A percentile compares a stretch with the other conserved stretches of the same genome.
These are phyloP conservation scores for Bonnemaisonia californica DNA, from an alignment of 31 red algal genomes.

Conservation along the genomic window DNA sequence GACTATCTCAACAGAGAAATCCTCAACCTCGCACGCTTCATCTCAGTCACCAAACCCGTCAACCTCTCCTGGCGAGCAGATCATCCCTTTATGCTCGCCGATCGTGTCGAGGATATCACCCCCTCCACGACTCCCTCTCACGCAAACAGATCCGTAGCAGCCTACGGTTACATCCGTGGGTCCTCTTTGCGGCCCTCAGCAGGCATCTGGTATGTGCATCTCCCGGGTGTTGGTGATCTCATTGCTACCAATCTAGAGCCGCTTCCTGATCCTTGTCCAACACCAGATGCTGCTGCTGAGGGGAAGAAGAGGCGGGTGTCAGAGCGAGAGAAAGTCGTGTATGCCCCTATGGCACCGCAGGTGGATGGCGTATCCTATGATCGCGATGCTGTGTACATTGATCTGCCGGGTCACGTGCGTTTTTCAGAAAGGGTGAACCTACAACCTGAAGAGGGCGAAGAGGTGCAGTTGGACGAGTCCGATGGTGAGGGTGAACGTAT, in stretches of 20 bases:
- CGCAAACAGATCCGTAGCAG: conserved; percentile 78
- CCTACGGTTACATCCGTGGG: conserved; percentile 95
- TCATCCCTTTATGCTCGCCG: conserved; percentile 91
- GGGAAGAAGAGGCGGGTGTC: conserved; percentile 61
- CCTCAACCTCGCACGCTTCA: conserved; percentile 97
- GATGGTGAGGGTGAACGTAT: conserved; percentile 92
- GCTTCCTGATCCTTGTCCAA: conserved; percentile 91
- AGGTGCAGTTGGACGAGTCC: conserved; percentile 44
- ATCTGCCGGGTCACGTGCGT: conserved; percentile 75
- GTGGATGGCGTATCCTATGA: conserved; percentile 96
- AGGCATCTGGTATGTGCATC: conserved; percentile 78
- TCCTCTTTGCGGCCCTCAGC: conserved; percentile 55
- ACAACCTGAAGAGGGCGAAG: conserved; percentile 21
- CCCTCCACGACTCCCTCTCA: conserved; percentile 36
- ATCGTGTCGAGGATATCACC: conserved; percentile 98
- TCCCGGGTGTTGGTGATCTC: conserved; percentile 92
- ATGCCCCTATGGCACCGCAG: conserved; percentile 96
- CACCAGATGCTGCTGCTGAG: conserved; percentile 47
- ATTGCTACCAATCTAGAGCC: conserved; percentile 64
- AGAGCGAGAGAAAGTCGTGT: conserved; percentile 82
- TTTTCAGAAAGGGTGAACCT: conserved; percentile 53
- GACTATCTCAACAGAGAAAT: conserved; percentile 97
- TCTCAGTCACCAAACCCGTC: conserved; percentile 87
- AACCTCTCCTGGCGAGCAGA: conserved; percentile 83
- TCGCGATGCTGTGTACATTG: conserved; percentile 94